Base-by-base conservation (phyloP, 352 stramenopile genomes). In the Globisporangium canariense region DNA sequence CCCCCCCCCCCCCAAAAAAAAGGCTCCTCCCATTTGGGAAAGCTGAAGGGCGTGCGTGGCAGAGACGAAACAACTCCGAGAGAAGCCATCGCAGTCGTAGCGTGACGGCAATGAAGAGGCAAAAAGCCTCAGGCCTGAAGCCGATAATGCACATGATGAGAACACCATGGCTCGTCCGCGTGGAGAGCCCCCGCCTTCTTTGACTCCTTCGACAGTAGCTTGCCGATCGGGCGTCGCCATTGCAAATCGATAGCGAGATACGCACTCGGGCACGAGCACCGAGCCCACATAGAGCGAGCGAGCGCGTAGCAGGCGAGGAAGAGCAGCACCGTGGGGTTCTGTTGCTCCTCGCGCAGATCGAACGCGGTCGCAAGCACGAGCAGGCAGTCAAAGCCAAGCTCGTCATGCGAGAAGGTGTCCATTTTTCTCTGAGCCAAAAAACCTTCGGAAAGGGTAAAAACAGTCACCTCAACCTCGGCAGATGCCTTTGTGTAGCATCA, bases 201-300 rank as follows among this genome's bases (percentile, higher is more conserved):
- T 4, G 13, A 28, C 25, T 28, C 49, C 49, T 36, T 54, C 11
- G 20, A 36, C 49, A 18, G 49, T 25, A 4, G 43, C 43, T 34
- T 50, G 38, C 58, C 50, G 30, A 10, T 46, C 5, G 28, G 51
- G 11, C 10, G 22, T 14, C 25, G 40, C 28, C 34, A 11, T 38
- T 53, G 51, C 66, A 13, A 45, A 47, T 57, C 67, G 69, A 45
- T 76, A 75, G 7, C 69, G 72, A 28, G 66, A 66, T 1, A 89
- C 46, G 67, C 77, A 91, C 22, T 77, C 73, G 2, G 80, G 80
- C 2, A 89, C 50, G n/a, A 93, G 67, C n/a, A 89, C 84, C 34
- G 74, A 81, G 14, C 54, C 65, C 18, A 93, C 84, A 57, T 93
- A 93, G 13, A 81, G 53, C 2, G 60, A 28, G 25, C 25, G 25